Percentiles rank a stretch among this genome's conserved stretches.
These are phyloP conservation scores for Venturia asperata DNA, from an alignment of 2,329 filamentous ascomycete species.

Conservation along the genomic window DNA sequence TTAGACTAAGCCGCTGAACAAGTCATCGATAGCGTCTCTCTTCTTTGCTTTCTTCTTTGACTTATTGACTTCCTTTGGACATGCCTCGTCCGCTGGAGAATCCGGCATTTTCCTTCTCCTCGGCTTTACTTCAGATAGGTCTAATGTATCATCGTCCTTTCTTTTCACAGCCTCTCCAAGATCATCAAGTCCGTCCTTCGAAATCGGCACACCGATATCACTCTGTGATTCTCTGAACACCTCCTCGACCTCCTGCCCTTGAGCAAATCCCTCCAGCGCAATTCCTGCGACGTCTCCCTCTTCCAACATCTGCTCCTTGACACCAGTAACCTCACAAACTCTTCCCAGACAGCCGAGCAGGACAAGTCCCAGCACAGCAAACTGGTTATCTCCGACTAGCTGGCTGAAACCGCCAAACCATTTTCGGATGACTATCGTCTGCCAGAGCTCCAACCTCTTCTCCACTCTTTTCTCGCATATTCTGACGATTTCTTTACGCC, in stretches of 20 bases:
- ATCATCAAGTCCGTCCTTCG: conserved; percentile 23
- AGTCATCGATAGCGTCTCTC: conserved; percentile 15
- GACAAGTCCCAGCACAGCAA: conserved; percentile 40
- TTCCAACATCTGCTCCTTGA: conserved; percentile 33
- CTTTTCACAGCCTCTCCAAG: background rate
- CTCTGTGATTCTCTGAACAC: conserved; percentile 12
- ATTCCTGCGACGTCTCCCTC: conserved; percentile 29
- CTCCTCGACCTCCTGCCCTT: conserved; percentile 27
- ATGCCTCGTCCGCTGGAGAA: background rate
- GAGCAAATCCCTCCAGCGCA: conserved; percentile 37
- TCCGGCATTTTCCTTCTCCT: conserved; percentile 11
- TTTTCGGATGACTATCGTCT: background rate
- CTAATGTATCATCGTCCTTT: background rate
- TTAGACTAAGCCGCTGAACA: conserved; percentile 13
- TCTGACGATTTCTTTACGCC: background rate
- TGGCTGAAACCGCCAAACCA: conserved; percentile 34
- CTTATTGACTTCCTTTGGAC: background rate
- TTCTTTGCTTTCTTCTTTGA: background rate
- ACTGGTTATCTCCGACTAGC: conserved; percentile 39
- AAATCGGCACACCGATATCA: conserved; percentile 31
- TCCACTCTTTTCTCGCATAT: background rate
- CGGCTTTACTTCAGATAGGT: background rate
- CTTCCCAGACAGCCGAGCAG: conserved; percentile 38
- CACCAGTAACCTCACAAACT: conserved; percentile 35
- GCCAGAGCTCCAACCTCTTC: conserved; percentile 10